These are phyloP conservation scores for Lunasporangiospora selenospora DNA, from an alignment of 192 early-diverging fungal genomes.

Conservation along the genomic window DNA sequence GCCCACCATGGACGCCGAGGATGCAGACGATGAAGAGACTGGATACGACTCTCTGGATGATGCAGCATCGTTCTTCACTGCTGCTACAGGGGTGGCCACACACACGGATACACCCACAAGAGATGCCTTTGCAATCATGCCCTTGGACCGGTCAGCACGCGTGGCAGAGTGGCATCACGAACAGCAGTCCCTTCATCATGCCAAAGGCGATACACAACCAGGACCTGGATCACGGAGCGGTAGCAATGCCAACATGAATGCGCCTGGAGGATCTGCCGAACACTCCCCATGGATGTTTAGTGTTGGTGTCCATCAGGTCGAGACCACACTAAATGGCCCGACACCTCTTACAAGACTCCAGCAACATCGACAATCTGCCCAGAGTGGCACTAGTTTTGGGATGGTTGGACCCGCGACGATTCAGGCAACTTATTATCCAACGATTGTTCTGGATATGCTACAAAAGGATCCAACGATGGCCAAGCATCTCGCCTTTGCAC, in stretches of 20 bases:
- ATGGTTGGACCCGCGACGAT: slow-evolving; percentile 3
- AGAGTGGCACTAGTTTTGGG: slow-evolving; percentile 27
- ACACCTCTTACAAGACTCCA: background rate
- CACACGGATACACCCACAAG: slow-evolving; percentile 33
- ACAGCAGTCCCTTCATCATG: slow-evolving; percentile 35
- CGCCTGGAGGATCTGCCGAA: slow-evolving; percentile 3
- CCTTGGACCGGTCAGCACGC: slow-evolving; percentile 33
- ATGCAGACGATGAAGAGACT: slow-evolving; percentile 45
- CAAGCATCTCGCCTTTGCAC: slow-evolving; percentile 36
- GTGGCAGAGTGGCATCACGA: slow-evolving; percentile 48
- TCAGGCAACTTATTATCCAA: slow-evolving; percentile 11
- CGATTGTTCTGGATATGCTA: slow-evolving; percentile 24
- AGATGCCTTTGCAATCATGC: slow-evolving; percentile 25
- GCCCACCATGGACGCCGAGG: slow-evolving; percentile 19
- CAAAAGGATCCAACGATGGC: slow-evolving; percentile 21
- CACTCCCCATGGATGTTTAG: slow-evolving; percentile 34
- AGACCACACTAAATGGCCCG: background rate
- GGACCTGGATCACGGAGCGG: too few relatives aligned
- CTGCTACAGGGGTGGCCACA: slow-evolving; percentile 21
- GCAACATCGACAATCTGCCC: slow-evolving; percentile 27
- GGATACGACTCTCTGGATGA: slow-evolving; percentile 47
- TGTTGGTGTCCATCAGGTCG: slow-evolving; percentile 14
- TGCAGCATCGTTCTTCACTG: slow-evolving; percentile 45
- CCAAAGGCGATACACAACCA: slow-evolving; percentile 18
- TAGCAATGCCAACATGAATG: background rate